Evolutionary conservation across 164 flowering plant species (phyloP), one percentile per base, ranked within the genome.

Genomic region (Magnolia changhungtana): DNA sequence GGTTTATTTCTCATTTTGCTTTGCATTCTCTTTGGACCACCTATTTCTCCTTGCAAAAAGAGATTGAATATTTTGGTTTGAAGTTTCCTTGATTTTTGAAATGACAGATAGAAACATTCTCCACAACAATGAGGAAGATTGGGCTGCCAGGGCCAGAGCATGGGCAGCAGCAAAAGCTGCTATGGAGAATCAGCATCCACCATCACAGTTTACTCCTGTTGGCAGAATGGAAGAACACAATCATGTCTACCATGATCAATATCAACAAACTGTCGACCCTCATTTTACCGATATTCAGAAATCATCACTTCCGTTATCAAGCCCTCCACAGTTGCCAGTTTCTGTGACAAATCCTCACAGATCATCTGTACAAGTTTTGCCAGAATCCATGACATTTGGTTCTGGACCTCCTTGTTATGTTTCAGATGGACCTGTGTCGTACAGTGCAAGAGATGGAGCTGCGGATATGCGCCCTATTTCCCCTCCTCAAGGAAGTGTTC

Each of bases 61-160:
- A 68, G 45, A 67, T 16, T n/a, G 21, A 6, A 19, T 24, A 14
- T 68, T 68, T 31, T 68, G 50, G 23, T 66, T 66, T 31, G n/a
- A 10, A 21, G 68, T 24, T 21, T 70, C 52, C 63, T 64, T 66
- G 16, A 37, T 37, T 20, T 77, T 11, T 77, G 21, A 59, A 20
- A 50, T 27, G 58, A 50, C 77, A 83, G 83, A 81, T 61, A 65
- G 76, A 67, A 77, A 31, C 59, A 55, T 82, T 88, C 90, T 83
- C 24, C 88, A 82, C 72, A 87, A 73, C 82, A 88, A 89, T 84
- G 93, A 84, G 75, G 94, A 92, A 80, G 99, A 91, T 76, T 96
- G 95, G 99, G 99, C 89, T 78, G 92, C 98, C 49, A 88, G 81
- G 82, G 99, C 99, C 67, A 90, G 86, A 80, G 99, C 91, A 75